These are phyloP conservation scores for Yarrowia osloensis DNA, from an alignment of 805 yeast genomes.

Conservation along the genomic window DNA sequence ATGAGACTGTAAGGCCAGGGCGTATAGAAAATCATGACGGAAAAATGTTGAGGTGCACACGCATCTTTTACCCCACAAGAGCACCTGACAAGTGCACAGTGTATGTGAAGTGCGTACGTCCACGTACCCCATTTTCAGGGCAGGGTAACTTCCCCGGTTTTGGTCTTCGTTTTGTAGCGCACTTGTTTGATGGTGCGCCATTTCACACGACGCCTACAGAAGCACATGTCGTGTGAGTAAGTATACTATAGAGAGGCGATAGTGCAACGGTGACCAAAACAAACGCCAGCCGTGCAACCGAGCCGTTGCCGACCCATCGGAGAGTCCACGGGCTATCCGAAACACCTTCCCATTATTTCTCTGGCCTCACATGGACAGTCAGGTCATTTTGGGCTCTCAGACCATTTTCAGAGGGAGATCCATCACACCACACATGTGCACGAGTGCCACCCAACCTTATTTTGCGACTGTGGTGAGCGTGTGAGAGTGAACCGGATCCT, in stretches of 20 bases:
- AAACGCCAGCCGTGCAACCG: not conserved
- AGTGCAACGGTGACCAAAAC: not conserved
- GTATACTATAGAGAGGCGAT: too few relatives aligned
- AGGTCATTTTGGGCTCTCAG: not conserved
- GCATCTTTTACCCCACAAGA: not conserved
- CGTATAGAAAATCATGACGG: not conserved
- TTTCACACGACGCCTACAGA: too few relatives aligned
- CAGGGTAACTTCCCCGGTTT: not conserved
- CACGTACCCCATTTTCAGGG: not conserved
- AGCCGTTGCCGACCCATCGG: not conserved
- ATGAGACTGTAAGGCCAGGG: not conserved
- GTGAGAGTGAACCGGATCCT: not conserved
- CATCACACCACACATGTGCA: slow-evolving; percentile 11
- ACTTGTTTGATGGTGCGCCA: too few relatives aligned
- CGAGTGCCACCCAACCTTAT: not conserved
- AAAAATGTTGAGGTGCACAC: not conserved
- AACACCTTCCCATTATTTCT: not conserved
- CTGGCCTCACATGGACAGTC: not conserved
- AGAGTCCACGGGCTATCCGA: not conserved
- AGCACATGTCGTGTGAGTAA: not conserved
- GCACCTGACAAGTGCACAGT: not conserved
- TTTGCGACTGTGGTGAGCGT: not conserved
- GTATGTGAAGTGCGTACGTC: not conserved
- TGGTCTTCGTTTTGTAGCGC: too few relatives aligned
- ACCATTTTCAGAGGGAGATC: slow-evolving; percentile 12